phyloP scores from a whole-genome alignment of 2,329 filamentous ascomycete species.

The Acrocalymma vagum region DNA sequence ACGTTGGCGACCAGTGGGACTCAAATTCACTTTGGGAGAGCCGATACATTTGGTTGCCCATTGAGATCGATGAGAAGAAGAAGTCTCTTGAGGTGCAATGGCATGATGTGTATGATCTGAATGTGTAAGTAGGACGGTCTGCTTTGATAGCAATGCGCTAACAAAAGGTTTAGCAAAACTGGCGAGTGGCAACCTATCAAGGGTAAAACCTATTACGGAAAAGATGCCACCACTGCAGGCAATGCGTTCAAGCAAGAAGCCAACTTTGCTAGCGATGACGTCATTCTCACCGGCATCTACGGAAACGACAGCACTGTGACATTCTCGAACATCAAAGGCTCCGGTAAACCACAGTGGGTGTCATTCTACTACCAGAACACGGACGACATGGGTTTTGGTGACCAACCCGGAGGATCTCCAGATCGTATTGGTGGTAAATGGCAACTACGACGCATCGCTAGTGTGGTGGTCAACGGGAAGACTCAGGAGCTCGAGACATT shows the following conservation, averaged over 20 bases:
- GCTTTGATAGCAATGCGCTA: too few species aligned
- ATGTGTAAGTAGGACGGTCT: slow-evolving; percentile 47
- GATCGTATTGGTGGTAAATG: slow-evolving; percentile 68
- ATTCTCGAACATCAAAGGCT: slow-evolving; percentile 59
- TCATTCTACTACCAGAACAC: slow-evolving; percentile 68
- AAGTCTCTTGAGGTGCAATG: slow-evolving; percentile 61
- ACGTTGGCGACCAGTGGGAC: slow-evolving; percentile 64
- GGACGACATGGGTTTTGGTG: slow-evolving; percentile 68
- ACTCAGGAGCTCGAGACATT: slow-evolving; percentile 59
- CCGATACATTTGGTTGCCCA: slow-evolving; percentile 65
- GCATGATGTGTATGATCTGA: slow-evolving; percentile 65
- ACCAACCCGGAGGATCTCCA: slow-evolving; percentile 61
- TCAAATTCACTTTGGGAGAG: slow-evolving; percentile 65
- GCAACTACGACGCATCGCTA: slow-evolving; percentile 68
- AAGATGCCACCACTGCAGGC: slow-evolving; percentile 56
- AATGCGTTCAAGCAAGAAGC: slow-evolving; percentile 65
- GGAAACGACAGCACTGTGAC: slow-evolving; percentile 65
- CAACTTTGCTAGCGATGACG: slow-evolving; percentile 57
- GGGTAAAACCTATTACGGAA: slow-evolving; percentile 58
- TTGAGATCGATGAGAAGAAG: slow-evolving; percentile 61
- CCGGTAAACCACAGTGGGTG: slow-evolving; percentile 63
- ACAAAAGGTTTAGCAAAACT: too few species aligned
- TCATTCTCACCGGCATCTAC: slow-evolving; percentile 62
- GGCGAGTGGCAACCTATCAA: slow-evolving; percentile 58
- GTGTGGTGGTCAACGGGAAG: slow-evolving; percentile 66